Conservation (phyloP, 768 basidiomycete genomes). For the Mycena vitilis region DNA sequence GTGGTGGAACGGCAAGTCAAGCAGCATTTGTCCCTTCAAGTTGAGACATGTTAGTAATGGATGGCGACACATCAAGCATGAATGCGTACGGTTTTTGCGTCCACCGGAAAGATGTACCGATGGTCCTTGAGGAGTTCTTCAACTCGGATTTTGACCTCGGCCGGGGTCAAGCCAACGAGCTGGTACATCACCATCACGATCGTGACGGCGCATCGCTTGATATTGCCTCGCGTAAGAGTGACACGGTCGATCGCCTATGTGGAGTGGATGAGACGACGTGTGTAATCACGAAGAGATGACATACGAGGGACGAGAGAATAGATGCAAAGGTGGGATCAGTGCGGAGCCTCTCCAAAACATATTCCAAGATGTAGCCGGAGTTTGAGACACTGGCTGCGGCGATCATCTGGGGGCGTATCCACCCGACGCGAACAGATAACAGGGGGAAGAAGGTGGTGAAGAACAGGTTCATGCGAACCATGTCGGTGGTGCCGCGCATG, state of each 20-base stretch:
- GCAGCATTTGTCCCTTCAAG: neutral
- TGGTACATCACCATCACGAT: neutral
- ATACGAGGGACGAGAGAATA: conserved; percentile 7
- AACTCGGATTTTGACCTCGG: neutral
- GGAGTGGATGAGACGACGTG: too few relatives aligned
- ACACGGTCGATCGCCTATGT: conserved; percentile 21
- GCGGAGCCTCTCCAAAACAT: neutral
- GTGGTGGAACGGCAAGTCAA: neutral
- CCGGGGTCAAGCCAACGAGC: neutral
- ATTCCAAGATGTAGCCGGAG: neutral
- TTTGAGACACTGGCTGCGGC: neutral
- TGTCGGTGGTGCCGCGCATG: neutral
- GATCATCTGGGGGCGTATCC: neutral
- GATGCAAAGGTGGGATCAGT: conserved; percentile 1
- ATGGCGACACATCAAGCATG: too few relatives aligned
- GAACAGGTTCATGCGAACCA: neutral
- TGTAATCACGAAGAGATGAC: neutral
- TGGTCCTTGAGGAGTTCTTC: conserved; percentile 25
- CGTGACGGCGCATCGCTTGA: conserved; percentile 13
- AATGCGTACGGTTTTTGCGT: neutral
- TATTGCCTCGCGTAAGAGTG: conserved; percentile 9
- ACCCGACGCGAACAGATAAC: conserved; percentile 2
- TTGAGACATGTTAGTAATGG: too few relatives aligned
- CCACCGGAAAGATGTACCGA: conserved; percentile 15
- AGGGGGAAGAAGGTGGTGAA: neutral